Base-by-base conservation (phyloP, 805 yeast species). In the Saccharomycopsis malanga region DNA sequence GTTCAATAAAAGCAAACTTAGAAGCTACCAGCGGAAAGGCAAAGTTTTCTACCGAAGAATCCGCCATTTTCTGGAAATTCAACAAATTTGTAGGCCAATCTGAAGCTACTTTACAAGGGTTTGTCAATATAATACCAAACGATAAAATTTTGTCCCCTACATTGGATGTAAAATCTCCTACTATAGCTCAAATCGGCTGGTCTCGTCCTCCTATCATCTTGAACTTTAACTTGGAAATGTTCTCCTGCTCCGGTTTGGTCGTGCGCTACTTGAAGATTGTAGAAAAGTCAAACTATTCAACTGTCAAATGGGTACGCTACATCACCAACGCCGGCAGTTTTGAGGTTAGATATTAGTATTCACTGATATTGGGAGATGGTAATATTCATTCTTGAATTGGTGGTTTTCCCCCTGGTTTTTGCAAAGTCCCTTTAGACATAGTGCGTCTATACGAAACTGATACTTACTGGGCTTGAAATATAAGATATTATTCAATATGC, bases 221-320 rank as follows among this genome's bases (percentile, higher is more conserved):
- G 57, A 73, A 72, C 42, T 89, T 91, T 60, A 69, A 70, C 37
- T 65, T 89, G 42, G 73, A 81, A 45, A 84, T 83, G 85, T 83
- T 77, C 60, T 79, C 89, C 10, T 70, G 83, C 51, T 80, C 91
- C 6, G 94, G 96, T 0, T 67, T 87, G 39, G 73, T 76, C 15
- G 91, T 89, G 34, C 74, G 83, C 52, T 83, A 76, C 60, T 69
- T 89, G 55, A 79, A 77, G 58, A 81, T 91, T 4, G 67, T 60
- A 51, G 72, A 89, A 66, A 66, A 72, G 61, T 57, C 65, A 57
- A 76, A 76, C 46, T 86, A 87, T 64, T 68, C 73, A 23, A 79
- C 95, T 0, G 78, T 85, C 20, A 91, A 89, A 61, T 87, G 95
- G 95, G 94, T 89, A 29, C 77, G 85, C 56, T 91, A 91, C 61